Percentiles rank a stretch among this genome's conserved stretches.
phyloP scores from a whole-genome alignment of 345 rosid species.

The Arabis alpina region DNA sequence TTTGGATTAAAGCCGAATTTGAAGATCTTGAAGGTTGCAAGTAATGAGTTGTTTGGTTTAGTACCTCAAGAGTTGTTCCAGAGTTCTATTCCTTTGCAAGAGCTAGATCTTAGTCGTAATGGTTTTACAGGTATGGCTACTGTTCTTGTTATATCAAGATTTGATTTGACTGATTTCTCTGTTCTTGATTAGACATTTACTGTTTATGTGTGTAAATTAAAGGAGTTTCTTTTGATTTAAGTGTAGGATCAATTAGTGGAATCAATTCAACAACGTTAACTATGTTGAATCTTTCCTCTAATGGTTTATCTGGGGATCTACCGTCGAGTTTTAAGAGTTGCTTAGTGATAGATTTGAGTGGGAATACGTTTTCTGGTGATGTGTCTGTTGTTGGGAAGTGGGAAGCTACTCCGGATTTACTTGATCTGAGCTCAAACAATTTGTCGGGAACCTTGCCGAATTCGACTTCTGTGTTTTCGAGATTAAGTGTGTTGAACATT shows the following conservation, averaged over 20 bases:
- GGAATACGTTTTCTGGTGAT: conserved; percentile 69
- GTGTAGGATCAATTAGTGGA: conserved; percentile 65
- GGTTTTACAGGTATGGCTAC: conserved; percentile 71
- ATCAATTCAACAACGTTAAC: conserved; percentile 68
- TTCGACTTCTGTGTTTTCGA: conserved; percentile 56
- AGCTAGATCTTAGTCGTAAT: conserved; percentile 88
- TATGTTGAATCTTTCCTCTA: conserved; percentile 77
- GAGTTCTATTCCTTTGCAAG: conserved; percentile 57
- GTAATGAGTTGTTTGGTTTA: conserved; percentile 64
- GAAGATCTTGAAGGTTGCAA: conserved; percentile 62
- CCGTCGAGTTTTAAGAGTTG: conserved; percentile 56
- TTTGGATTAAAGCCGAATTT: conserved; percentile 62
- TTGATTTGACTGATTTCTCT: conserved; percentile 29
- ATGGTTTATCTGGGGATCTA: conserved; percentile 69
- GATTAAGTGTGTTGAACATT: conserved; percentile 60
- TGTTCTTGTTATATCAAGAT: neutral
- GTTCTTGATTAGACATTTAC: conserved; percentile 22
- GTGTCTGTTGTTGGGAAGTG: conserved; percentile 63
- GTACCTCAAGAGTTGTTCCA: conserved; percentile 68
- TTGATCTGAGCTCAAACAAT: conserved; percentile 86
- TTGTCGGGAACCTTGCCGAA: conserved; percentile 77
- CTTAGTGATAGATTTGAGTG: conserved; percentile 66
- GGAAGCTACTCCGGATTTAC: conserved; percentile 66
- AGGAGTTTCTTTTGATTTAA: conserved; percentile 30
- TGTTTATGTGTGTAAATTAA: conserved; percentile 30